Conservation (phyloP, 805 yeast species). For the Lipomyces yamanashiensis region DNA sequence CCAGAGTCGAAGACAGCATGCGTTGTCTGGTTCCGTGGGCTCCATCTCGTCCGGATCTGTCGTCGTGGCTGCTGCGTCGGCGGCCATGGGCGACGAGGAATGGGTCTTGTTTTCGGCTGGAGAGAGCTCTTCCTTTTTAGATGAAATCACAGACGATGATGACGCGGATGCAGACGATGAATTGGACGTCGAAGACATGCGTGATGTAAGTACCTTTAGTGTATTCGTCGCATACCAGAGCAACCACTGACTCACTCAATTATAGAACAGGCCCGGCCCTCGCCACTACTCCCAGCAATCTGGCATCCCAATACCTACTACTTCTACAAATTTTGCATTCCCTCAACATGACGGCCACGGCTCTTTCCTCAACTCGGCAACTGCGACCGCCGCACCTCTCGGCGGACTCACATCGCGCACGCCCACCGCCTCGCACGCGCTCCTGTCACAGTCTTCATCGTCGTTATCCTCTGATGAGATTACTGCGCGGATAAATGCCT, state of each 20-base stretch:
- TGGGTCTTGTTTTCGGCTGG: constrained; percentile 49
- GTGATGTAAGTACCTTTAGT: neutral
- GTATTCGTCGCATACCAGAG: too few relatives aligned
- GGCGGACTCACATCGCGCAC: constrained; percentile 1
- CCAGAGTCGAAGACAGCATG: neutral
- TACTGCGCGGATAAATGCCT: constrained; percentile 48
- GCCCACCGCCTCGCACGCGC: constrained; percentile 10
- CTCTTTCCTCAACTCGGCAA: constrained; percentile 34
- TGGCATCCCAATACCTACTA: constrained; percentile 16
- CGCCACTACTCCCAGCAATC: neutral
- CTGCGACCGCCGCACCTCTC: neutral
- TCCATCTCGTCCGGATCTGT: constrained; percentile 2
- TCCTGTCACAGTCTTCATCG: constrained; percentile 15
- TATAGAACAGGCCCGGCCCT: neutral
- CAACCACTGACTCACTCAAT: too few relatives aligned
- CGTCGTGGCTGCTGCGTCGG: neutral
- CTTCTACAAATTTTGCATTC: constrained; percentile 25
- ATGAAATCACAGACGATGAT: constrained; percentile 23
- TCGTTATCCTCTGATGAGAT: constrained; percentile 40
- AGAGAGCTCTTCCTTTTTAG: constrained; percentile 23
- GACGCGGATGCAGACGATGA: constrained; percentile 30
- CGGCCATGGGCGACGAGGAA: constrained; percentile 38
- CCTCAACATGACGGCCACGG: constrained; percentile 35
- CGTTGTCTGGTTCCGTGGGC: neutral
- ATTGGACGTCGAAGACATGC: constrained; percentile 17